A percentile compares a stretch with the other conserved stretches of the same genome.
phyloP scores from a whole-genome alignment of 1,284 basidiomycete genomes.

The Omphalotus olearius region DNA sequence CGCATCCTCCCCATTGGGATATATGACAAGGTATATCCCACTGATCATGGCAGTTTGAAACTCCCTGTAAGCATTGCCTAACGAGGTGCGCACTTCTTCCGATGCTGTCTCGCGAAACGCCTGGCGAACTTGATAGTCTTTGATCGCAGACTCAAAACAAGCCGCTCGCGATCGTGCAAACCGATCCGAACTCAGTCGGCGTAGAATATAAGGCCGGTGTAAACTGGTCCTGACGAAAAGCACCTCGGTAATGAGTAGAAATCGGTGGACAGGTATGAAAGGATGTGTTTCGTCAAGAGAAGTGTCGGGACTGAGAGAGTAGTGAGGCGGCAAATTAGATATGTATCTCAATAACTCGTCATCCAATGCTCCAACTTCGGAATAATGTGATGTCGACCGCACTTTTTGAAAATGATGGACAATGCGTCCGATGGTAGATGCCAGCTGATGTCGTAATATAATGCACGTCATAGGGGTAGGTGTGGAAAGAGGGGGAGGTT shows the following conservation, averaged over 20 bases:
- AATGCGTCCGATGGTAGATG: constrained; percentile 85
- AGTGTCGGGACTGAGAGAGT: constrained; percentile 72
- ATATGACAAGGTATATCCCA: constrained; percentile 76
- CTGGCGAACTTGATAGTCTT: constrained; percentile 69
- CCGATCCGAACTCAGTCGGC: constrained; percentile 69
- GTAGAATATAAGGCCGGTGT: constrained; percentile 75
- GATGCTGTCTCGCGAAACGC: constrained; percentile 58
- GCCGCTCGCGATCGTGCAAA: constrained; percentile 70
- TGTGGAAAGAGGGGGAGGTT: constrained; percentile 53
- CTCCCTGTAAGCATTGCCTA: constrained; percentile 78
- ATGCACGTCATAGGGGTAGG: constrained; percentile 88
- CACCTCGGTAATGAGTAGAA: constrained; percentile 76
- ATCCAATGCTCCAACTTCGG: constrained; percentile 81
- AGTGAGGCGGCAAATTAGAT: constrained; percentile 72
- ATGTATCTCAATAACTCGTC: constrained; percentile 84
- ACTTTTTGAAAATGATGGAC: constrained; percentile 96
- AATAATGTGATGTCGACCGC: constrained; percentile 76
- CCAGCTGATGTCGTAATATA: constrained; percentile 81
- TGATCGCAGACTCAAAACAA: constrained; percentile 77
- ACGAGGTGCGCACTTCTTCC: constrained; percentile 58
- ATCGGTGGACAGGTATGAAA: constrained; percentile 73
- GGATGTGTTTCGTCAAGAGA: constrained; percentile 64
- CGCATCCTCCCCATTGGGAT: constrained; percentile 67
- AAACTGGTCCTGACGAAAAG: constrained; percentile 77
- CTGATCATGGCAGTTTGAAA: constrained; percentile 85